Evolutionary conservation across 2,329 filamentous ascomycete genomes (phyloP).

Genomic region (Sporothrix protearum): DNA sequence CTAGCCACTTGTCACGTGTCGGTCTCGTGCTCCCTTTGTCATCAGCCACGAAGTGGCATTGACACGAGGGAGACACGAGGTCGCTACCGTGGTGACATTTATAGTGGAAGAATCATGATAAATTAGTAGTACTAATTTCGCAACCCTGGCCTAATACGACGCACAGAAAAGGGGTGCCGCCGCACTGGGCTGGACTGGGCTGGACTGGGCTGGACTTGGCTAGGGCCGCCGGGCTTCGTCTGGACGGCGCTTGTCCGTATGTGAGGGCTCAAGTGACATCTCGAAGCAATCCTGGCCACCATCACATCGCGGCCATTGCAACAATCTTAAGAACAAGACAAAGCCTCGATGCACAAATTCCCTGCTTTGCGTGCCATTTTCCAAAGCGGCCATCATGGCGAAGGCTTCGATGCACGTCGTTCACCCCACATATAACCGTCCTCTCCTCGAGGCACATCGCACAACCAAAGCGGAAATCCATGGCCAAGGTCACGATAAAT

Average conservation of each 20-base stretch:
- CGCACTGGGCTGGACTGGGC: background rate
- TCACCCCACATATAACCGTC: background rate
- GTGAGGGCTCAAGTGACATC: background rate
- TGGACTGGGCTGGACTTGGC: background rate
- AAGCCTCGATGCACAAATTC: background rate
- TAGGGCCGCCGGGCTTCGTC: too few species aligned
- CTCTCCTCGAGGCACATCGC: background rate
- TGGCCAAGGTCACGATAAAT: background rate
- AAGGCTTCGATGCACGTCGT: background rate
- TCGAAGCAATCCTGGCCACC: background rate
- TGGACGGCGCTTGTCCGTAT: background rate
- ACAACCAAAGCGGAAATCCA: background rate
- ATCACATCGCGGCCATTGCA: background rate
- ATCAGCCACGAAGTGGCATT: too few species aligned
- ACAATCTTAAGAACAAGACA: background rate
- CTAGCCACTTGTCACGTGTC: too few species aligned
- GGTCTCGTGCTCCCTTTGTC: too few species aligned
- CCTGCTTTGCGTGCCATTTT: background rate
- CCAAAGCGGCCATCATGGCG: background rate
- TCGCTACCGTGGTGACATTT: too few species aligned
- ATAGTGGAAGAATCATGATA: too few species aligned
- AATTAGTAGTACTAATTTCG: too few species aligned
- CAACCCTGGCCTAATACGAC: too few species aligned
- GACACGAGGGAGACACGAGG: too few species aligned
- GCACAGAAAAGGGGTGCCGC: constrained; percentile 5